Base-by-base conservation (phyloP, 768 basidiomycete genomes). In the Pleurotus ostreatus region DNA sequence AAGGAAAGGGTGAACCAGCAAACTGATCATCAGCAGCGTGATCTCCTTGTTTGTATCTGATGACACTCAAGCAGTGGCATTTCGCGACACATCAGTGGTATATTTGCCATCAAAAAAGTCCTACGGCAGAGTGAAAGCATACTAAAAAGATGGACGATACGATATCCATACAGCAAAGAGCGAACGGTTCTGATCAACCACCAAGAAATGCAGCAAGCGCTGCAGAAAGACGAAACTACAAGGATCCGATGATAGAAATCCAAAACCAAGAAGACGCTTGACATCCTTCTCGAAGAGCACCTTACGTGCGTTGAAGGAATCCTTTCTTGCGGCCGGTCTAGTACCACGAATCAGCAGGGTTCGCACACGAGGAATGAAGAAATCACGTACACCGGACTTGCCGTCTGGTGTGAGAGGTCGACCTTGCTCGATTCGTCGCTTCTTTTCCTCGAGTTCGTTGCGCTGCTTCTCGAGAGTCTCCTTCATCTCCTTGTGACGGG, bases 401-500 rank as follows among this genome's bases (percentile, higher is more conserved):
- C 38, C 38, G 76, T 98, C 95, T 16, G 95, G 96, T 38, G 95
- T 97, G 72, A 97, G 76, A 55, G 95, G 94, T 67, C 96, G 83
- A 47, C 96, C 96, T 61, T 85, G 89, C 77, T 98, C 95, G 71
- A 98, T 84, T 67, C 88, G 86, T 77, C 92, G 82, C 85, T 96
- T 97, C 86, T 97, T 98, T 69, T 98, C 97, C 75, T 99, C 97
- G 62, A 99, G 81, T 66, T 99, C 97, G 57, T 76, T 63, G 61
- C 96, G 85, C 72, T 98, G 97, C 77, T 96, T 97, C 77, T 98
- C 97, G 63, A 98, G 77, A 15, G 96, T 90, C 63, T 99, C 97
- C 78, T 98, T 99, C 97, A 99, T 98, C 73, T 99, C 97, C 72
- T 93, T 89, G 80, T 99, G 97, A 58, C 96, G 87, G 57, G 95